Conservation (phyloP, 148 eudicot genomes). For the Limonium bicolor region DNA sequence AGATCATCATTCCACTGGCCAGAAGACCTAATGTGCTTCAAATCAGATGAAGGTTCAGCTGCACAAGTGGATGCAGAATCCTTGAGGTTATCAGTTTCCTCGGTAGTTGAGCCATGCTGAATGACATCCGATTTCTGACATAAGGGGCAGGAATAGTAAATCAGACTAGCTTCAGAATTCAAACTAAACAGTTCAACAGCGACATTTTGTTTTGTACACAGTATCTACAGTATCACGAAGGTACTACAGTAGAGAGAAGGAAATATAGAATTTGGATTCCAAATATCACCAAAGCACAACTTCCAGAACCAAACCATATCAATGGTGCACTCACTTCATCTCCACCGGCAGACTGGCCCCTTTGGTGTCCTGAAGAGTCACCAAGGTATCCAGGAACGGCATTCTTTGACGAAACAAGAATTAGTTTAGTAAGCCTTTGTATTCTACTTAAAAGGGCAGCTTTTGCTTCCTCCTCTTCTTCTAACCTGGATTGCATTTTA, state of each 20-base stretch:
- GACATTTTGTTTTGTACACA: too few relatives aligned
- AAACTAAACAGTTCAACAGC: too few relatives aligned
- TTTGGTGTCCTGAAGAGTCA: slow-evolving; percentile 24
- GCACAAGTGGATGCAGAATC: slow-evolving; percentile 28
- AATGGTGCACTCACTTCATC: slow-evolving; percentile 46
- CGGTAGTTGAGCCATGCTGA: slow-evolving; percentile 20
- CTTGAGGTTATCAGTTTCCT: slow-evolving; percentile 21
- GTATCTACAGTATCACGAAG: too few relatives aligned
- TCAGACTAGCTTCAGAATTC: too few relatives aligned
- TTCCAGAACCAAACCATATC: too few relatives aligned
- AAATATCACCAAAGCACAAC: too few relatives aligned
- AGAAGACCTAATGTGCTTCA: slow-evolving; percentile 30
- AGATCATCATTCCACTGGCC: slow-evolving; percentile 40
- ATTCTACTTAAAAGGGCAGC: slow-evolving; percentile 82
- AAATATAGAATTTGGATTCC: too few relatives aligned
- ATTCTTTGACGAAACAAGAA: slow-evolving; percentile 63
- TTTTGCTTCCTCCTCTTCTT: slow-evolving; percentile 72
- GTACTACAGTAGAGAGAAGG: too few relatives aligned
- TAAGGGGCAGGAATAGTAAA: too few relatives aligned
- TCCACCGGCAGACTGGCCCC: slow-evolving; percentile 42
- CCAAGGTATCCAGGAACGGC: slow-evolving; percentile 18
- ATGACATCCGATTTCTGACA: slow-evolving; percentile 10
- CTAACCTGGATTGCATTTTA: slow-evolving; percentile 49
- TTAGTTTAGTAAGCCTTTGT: slow-evolving; percentile 64
- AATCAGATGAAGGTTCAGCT: slow-evolving; percentile 18